Conservation (phyloP, 2,329 filamentous ascomycete species). For the Nannizziopsis arthrosporioides region DNA sequence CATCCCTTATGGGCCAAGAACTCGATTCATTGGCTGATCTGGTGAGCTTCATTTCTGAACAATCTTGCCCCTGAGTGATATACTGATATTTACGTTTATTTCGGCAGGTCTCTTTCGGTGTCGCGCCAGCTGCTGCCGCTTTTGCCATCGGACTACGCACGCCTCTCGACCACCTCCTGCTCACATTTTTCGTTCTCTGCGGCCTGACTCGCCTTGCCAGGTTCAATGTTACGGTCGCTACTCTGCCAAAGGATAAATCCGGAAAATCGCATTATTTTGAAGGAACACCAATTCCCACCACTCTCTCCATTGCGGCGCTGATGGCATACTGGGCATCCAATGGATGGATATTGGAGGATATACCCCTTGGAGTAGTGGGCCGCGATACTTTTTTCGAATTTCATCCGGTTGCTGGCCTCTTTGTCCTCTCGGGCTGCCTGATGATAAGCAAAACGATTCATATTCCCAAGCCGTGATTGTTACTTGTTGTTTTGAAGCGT, state of each 20-base stretch:
- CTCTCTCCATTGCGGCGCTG: slow-evolving; percentile 62
- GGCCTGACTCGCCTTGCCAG: slow-evolving; percentile 85
- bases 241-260: slow-evolving; percentile 77
- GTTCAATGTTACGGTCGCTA: slow-evolving; percentile 90
- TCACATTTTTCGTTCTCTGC: slow-evolving; percentile 87
- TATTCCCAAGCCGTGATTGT: slow-evolving; percentile 65
- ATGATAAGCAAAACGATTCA: slow-evolving; percentile 95
- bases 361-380: slow-evolving; percentile 65
- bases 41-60: slow-evolving; percentile 42
- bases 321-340: slow-evolving; percentile 85
- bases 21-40: slow-evolving; percentile 90
- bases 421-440: slow-evolving; percentile 76
- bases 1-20: slow-evolving; percentile 94
- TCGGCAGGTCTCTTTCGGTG: slow-evolving; percentile 79
- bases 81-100: background rate
- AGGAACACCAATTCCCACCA: slow-evolving; percentile 90
- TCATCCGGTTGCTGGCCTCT: slow-evolving; percentile 70
- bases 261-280: slow-evolving; percentile 96
- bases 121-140: slow-evolving; percentile 74
- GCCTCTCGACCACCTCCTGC: slow-evolving; percentile 61
- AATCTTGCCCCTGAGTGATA: background rate
- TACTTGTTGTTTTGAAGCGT: background rate
- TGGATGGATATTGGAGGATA: slow-evolving; percentile 62
- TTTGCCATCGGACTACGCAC: slow-evolving; percentile 85
- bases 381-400: slow-evolving; percentile 62